Conservation (phyloP, 805 yeast genomes). For the Lipomyces orientalis region DNA sequence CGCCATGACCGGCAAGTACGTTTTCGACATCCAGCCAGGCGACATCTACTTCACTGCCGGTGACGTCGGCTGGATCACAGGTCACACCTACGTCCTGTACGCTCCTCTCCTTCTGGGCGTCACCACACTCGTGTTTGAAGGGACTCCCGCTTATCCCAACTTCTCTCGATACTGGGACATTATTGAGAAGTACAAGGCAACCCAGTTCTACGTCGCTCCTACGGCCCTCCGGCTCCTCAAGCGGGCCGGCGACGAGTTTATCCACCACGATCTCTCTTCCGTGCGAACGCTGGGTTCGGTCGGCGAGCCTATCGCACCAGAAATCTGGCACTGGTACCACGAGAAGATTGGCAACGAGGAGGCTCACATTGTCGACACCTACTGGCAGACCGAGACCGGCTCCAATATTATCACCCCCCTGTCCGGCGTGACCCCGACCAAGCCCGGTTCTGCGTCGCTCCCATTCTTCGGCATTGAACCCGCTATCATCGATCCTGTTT, state of each 20-base stretch:
- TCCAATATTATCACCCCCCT: slow-evolving; percentile 92
- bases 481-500: slow-evolving; percentile 88
- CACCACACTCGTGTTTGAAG: slow-evolving; percentile 91
- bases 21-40: slow-evolving; percentile 87
- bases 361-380: slow-evolving; percentile 92
- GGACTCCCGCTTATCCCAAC: slow-evolving; percentile 96
- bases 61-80: slow-evolving; percentile 99
- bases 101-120: slow-evolving; percentile 92
- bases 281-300: slow-evolving; percentile 94
- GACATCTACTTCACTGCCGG: slow-evolving; percentile 96
- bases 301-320: slow-evolving; percentile 98
- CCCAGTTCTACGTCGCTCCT: slow-evolving; percentile 98
- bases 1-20: slow-evolving; percentile 85
- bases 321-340: slow-evolving; percentile 98
- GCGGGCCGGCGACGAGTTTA: slow-evolving; percentile 85
- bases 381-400: slow-evolving; percentile 99
- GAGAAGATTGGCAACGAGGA: slow-evolving; percentile 87
- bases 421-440: slow-evolving; percentile 92
- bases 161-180: slow-evolving; percentile 97
- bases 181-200: slow-evolving; percentile 86
- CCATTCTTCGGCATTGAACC: slow-evolving; percentile 97
- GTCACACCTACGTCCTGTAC: slow-evolving; percentile 93
- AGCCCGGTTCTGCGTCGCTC: slow-evolving; percentile 95
- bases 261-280: slow-evolving; percentile 83
- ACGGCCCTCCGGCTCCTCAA: slow-evolving; percentile 92